Evolutionary conservation across 1,284 basidiomycete genomes (phyloP).

Genomic region (Rhodotorula sp.): DNA sequence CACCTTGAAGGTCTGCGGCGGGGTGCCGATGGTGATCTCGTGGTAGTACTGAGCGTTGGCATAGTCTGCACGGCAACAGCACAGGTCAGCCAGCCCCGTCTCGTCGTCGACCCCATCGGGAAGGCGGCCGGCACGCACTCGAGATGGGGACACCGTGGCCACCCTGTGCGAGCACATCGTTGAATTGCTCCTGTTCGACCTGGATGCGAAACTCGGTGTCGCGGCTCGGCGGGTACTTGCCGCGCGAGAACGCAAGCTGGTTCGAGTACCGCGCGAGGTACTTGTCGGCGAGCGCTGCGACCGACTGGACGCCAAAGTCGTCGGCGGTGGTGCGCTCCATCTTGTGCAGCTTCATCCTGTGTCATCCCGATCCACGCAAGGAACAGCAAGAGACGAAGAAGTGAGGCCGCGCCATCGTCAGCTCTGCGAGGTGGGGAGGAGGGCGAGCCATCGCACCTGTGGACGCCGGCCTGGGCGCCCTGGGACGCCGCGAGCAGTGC

Average conservation of each 20-base stretch:
- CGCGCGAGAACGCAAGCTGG: conserved; percentile 50
- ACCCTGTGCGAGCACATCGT: conserved; percentile 56
- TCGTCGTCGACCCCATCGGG: neutral
- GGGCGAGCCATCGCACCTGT: conserved; percentile 29
- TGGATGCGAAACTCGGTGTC: conserved; percentile 46
- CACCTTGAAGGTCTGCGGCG: conserved; percentile 82
- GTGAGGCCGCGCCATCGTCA: conserved; percentile 10
- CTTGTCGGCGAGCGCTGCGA: conserved; percentile 80
- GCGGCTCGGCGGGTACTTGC: conserved; percentile 26
- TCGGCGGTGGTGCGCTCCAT: conserved; percentile 15
- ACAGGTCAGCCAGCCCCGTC: neutral
- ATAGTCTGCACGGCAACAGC: conserved; percentile 63
- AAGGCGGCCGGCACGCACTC: conserved; percentile 60
- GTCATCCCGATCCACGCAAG: too few species aligned
- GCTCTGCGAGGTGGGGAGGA: neutral
- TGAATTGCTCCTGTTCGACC: conserved; percentile 57
- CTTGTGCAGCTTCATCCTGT: conserved; percentile 40
- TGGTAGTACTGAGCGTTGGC: conserved; percentile 90
- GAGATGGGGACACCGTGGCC: conserved; percentile 87
- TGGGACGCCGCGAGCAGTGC: conserved; percentile 22
- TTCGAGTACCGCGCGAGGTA: conserved; percentile 70
- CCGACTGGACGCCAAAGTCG: conserved; percentile 10
- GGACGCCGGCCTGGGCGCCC: conserved; percentile 37
- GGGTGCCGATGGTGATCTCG: conserved; percentile 78
- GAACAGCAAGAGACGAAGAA: neutral